Percentiles rank a stretch among this genome's conserved stretches.
Conservation (phyloP, 2,329 filamentous ascomycete species). For the Aspergillus melleus region DNA sequence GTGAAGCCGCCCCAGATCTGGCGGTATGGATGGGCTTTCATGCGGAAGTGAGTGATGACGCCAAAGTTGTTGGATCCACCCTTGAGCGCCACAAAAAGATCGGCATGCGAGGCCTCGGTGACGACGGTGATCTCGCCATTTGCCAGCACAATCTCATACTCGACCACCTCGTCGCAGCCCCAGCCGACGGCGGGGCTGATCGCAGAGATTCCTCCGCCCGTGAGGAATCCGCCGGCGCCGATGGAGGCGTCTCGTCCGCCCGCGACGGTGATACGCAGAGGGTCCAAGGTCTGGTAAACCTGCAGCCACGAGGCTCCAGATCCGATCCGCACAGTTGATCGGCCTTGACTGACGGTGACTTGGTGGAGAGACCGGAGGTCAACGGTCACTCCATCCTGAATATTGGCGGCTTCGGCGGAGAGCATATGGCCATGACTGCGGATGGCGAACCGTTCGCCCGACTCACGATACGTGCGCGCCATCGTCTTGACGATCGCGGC, state of each 20-base stretch:
- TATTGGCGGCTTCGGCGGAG: slow-evolving; percentile 14
- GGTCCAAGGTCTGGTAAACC: slow-evolving; percentile 12
- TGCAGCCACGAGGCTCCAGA: slow-evolving; percentile 3
- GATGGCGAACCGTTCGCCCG: slow-evolving; percentile 16
- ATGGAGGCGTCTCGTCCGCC: slow-evolving; percentile 1
- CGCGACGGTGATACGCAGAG: slow-evolving; percentile 15
- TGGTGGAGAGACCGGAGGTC: slow-evolving; percentile 11
- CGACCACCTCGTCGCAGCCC: slow-evolving; percentile 1
- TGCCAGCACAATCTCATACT: slow-evolving; percentile 7
- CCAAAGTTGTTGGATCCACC: slow-evolving; percentile 12
- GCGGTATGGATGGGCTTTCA: background rate
- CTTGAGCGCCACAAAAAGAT: slow-evolving; percentile 9
- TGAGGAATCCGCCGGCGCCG: slow-evolving; percentile 4
- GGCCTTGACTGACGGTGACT: background rate
- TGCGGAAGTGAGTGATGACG: slow-evolving; percentile 5
- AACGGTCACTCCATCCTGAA: slow-evolving; percentile 15
- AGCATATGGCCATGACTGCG: slow-evolving; percentile 15
- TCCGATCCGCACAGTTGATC: background rate
- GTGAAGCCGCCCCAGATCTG: too few relatives aligned
- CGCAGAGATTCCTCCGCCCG: background rate
- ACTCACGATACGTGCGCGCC: background rate
- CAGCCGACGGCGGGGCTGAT: background rate
- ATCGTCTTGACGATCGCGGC: slow-evolving; percentile 11
- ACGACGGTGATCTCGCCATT: slow-evolving; percentile 1
- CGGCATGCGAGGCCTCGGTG: background rate